Evolutionary conservation across 495 filamentous ascomycete genomes (phyloP), one percentile per base, ranked within the genome.

Genomic region (Hyaloscypha finlandica): DNA sequence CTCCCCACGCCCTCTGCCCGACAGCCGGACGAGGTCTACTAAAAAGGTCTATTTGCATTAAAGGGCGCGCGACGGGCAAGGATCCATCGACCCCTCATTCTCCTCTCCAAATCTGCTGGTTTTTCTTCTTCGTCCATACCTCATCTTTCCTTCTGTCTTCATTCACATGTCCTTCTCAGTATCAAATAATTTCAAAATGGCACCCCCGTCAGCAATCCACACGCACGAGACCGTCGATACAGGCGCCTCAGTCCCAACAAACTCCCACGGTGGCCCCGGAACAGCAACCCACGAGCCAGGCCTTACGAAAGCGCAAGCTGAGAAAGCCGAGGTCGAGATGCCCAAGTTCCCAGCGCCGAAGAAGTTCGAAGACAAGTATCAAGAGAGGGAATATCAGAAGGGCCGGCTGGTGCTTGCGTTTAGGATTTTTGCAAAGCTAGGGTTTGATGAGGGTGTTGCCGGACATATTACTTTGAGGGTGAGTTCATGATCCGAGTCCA

Each of bases 351-450:
- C 70, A 4, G 8, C 14, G 8, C 56, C 6, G 11, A 59, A 59
- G 59, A 82, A 77, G 51, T 91, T 90, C 69, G 77, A 81, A 5
- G 83, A 89, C 74, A 85, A 85, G 62, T 78, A 85, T 67, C 72
- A 87, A 65, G 87, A 90, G 75, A 80, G 88, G 9, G 83, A 85
- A 48, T 90, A 87, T 68, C 79, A 89, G 54, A 91, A 91, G 73
- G 85, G 85, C 52, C 79, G 87, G 9, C 79, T 92, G 14, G 88
- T 86, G 6, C 82, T 86, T 4, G 89, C 89, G 14, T 90, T 90
- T 71, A 78, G 89, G 29, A 88, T 92, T 61, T 90, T 92, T 63
- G 89, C 86, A 8, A 88, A 90, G 73, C 81, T 85, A 62, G 87
- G 87, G 20, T 90, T 86, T 68, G 87, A 89, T 68, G 75, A 77